Evolutionary conservation across 768 basidiomycete species (phyloP).

Genomic region (Rhodocollybia butyracea): DNA sequence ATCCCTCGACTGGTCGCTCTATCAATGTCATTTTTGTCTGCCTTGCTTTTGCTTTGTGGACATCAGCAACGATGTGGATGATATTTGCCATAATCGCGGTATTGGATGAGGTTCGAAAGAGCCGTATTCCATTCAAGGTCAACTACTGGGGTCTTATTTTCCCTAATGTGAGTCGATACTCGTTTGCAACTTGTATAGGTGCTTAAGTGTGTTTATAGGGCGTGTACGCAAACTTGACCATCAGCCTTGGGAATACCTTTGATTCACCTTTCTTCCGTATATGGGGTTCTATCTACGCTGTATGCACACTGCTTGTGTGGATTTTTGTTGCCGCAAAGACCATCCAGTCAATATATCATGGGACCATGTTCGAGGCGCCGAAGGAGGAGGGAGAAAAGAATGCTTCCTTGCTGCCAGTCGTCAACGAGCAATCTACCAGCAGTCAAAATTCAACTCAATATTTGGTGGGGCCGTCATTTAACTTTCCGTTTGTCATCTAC

Average conservation of each 20-base stretch:
- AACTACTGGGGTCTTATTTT: conserved; percentile 70
- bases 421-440: too few relatives aligned
- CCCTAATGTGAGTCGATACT: conserved; percentile 49
- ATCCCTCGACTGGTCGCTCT: conserved; percentile 30
- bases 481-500: too few relatives aligned
- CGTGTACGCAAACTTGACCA: conserved; percentile 66
- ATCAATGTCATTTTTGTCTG: conserved; percentile 47
- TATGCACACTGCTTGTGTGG: conserved; percentile 52
- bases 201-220: conserved; percentile 30
- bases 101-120: conserved; percentile 35
- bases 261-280: conserved; percentile 55
- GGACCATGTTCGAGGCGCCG: conserved; percentile 43
- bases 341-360: conserved; percentile 25
- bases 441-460: too few relatives aligned
- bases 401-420: too few relatives aligned
- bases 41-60: conserved; percentile 54
- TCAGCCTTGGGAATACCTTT: conserved; percentile 46
- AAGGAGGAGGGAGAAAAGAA: too few relatives aligned
- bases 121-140: conserved; percentile 47
- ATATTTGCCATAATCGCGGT: conserved; percentile 52
- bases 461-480: too few relatives aligned
- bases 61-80: conserved; percentile 61
- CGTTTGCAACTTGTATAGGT: neutral
- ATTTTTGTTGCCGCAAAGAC: conserved; percentile 43
- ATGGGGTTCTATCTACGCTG: conserved; percentile 54